phyloP scores from a whole-genome alignment of 2,329 filamentous ascomycete species.

The Penicillium sumatraense region DNA sequence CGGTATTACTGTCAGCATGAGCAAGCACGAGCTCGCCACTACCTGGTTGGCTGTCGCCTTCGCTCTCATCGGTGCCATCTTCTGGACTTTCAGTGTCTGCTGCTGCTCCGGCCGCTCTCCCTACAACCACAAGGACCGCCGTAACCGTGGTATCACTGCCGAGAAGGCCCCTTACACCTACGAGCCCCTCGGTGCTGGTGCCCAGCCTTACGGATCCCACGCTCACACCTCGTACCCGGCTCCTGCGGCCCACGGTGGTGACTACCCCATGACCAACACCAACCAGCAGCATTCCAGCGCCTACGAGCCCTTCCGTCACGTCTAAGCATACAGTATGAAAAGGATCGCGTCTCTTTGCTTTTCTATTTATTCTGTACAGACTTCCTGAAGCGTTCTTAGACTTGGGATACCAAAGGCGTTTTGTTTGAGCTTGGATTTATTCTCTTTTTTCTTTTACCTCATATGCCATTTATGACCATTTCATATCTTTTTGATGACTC shows the following conservation, averaged over 20 bases:
- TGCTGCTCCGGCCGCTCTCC: conserved; percentile 76
- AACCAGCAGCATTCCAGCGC: conserved; percentile 30
- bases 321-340: conserved; percentile 24
- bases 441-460: not conserved
- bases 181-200: conserved; percentile 54
- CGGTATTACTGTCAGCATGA: conserved; percentile 69
- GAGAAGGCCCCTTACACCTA: conserved; percentile 68
- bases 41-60: conserved; percentile 83
- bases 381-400: conserved; percentile 25
- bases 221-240: conserved; percentile 34
- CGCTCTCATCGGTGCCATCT: conserved; percentile 74
- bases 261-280: conserved; percentile 32
- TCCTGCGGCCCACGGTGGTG: conserved; percentile 20
- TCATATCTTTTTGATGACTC: conserved; percentile 17
- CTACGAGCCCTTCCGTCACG: conserved; percentile 46
- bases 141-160: conserved; percentile 50
- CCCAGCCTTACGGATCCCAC: conserved; percentile 26
- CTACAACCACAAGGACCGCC: conserved; percentile 48
- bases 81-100: conserved; percentile 92
- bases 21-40: conserved; percentile 70
- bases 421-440: conserved; percentile 10
- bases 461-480: conserved; percentile 15
- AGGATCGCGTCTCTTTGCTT: conserved; percentile 4
- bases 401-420: conserved; percentile 27
- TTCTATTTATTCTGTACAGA: conserved; percentile 4